These are phyloP conservation scores for Aphanomyces euteiches DNA, from an alignment of 352 stramenopile genomes.

Conservation along the genomic window DNA sequence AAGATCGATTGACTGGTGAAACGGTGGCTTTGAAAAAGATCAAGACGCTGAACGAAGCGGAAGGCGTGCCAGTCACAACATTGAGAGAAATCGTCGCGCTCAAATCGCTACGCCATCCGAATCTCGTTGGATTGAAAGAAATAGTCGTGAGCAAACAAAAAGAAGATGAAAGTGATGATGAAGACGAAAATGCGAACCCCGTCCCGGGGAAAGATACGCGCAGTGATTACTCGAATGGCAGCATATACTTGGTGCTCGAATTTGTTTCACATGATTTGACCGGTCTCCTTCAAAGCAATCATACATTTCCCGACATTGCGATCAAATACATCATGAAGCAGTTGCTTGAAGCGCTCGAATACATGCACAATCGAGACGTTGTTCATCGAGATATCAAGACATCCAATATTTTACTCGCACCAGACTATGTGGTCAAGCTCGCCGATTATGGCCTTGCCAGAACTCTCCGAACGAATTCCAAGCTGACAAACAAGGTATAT, in stretches of 20 bases:
- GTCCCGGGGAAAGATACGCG: constrained; percentile 54
- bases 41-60: constrained; percentile 84
- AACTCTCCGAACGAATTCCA: constrained; percentile 72
- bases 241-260: constrained; percentile 83
- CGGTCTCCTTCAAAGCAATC: constrained; percentile 51
- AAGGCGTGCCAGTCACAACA: constrained; percentile 90
- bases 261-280: constrained; percentile 86
- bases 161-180: constrained; percentile 61
- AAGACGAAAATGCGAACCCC: constrained; percentile 23
- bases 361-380: constrained; percentile 87
- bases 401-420: constrained; percentile 78
- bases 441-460: constrained; percentile 81
- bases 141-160: constrained; percentile 89
- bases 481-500: constrained; percentile 89
- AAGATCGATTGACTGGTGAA: constrained; percentile 76
- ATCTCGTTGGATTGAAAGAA: constrained; percentile 95
- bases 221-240: constrained; percentile 80
- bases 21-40: constrained; percentile 90
- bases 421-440: constrained; percentile 73
- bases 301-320: constrained; percentile 69
- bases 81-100: constrained; percentile 98
- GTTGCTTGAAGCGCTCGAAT: constrained; percentile 77
- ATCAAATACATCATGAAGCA: constrained; percentile 88
- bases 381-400: constrained; percentile 91
- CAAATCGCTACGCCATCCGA: constrained; percentile 93